phyloP scores from a whole-genome alignment of 192 early-diverging fungal genomes.

The Coemansia sp. region DNA sequence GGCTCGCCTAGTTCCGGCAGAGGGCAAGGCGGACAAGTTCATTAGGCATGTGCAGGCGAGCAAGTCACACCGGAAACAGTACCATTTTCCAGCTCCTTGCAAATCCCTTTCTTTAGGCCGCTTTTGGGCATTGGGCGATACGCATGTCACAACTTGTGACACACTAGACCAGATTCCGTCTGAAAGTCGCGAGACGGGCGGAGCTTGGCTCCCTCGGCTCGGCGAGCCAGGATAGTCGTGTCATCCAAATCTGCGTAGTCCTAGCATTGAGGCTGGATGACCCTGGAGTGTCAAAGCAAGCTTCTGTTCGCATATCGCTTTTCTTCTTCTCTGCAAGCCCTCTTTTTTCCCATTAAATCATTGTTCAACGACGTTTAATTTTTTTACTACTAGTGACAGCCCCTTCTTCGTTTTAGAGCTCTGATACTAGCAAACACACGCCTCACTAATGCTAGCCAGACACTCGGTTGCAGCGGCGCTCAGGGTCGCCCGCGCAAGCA shows the following conservation, averaged over 20 bases:
- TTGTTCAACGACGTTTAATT: too few species aligned
- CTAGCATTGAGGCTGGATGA: not conserved
- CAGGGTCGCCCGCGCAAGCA: constrained; percentile 22
- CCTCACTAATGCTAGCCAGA: constrained; percentile 15
- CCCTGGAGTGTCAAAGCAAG: not conserved
- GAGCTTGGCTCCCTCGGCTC: constrained; percentile 5
- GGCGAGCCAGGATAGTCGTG: not conserved
- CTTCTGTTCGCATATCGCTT: not conserved
- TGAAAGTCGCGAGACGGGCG: not conserved
- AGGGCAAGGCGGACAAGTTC: not conserved
- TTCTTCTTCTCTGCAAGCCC: not conserved
- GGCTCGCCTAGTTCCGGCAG: constrained; percentile 18
- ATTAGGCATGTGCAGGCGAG: not conserved
- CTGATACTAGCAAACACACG: not conserved
- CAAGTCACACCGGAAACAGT: constrained; percentile 6
- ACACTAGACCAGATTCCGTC: not conserved
- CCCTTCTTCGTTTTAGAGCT: not conserved
- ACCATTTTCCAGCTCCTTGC: not conserved
- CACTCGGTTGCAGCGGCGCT: constrained; percentile 19
- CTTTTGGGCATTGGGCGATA: not conserved
- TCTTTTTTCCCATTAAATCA: not conserved
- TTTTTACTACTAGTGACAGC: not conserved
- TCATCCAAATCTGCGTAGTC: not conserved
- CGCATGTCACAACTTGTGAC: not conserved
- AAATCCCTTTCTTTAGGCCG: constrained; percentile 4